Conservation (phyloP, 768 basidiomycete species). For the Mycena vitilis region DNA sequence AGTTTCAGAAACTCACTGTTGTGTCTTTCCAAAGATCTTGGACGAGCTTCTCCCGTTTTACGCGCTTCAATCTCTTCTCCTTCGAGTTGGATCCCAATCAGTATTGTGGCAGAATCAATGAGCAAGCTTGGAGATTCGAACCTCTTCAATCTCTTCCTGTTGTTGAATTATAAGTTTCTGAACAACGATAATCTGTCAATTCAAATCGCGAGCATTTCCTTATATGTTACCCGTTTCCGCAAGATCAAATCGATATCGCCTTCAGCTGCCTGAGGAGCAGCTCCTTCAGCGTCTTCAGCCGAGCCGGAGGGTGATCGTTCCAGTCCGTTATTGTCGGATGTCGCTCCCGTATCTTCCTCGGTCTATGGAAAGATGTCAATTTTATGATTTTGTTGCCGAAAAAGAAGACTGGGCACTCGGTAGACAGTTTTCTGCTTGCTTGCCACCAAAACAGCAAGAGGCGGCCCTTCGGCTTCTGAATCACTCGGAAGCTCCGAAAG, state of each 20-base stretch:
- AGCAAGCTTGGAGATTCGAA: not conserved
- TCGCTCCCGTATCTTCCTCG: not conserved
- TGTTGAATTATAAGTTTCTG: not conserved
- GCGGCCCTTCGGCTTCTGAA: not conserved
- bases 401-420: not conserved
- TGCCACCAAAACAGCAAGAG: not conserved
- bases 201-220: not conserved
- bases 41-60: not conserved
- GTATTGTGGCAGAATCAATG: not conserved
- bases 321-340: not conserved
- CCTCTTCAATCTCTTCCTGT: not conserved
- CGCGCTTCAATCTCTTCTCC: not conserved
- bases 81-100: not conserved
- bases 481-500: conserved; percentile 2
- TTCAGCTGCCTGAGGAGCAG: not conserved
- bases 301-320: not conserved
- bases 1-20: no score
- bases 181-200: not conserved
- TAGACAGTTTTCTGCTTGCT: not conserved
- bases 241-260: not conserved
- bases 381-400: not conserved
- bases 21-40: not conserved
- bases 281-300: not conserved
- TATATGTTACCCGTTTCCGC: not conserved
- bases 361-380: not conserved